Evolutionary conservation across 169 alveolate genomes (phyloP), one percentile per base, ranked within the genome.

Genomic region (Neospora caninum): DNA sequence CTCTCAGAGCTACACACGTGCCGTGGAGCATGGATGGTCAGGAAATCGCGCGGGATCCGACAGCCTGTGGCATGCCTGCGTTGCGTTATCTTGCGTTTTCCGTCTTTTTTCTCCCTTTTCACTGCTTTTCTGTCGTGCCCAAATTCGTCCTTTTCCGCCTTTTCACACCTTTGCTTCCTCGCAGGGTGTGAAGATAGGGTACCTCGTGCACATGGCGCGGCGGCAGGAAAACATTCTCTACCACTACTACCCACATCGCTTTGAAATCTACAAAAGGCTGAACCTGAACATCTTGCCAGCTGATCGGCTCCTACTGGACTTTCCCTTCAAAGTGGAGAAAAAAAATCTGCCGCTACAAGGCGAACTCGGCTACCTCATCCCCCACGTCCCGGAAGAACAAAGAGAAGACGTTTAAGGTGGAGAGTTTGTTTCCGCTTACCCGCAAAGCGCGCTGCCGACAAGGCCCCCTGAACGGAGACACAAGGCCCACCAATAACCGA

Each of bases 181-280:
- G 80, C 78, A 95, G 96, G 96, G 97, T 4, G 45, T 96, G 83
- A 88, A 93, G 88, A 54, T 96, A 4, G 97, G 97, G 13, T 80
- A 96, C 49, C 29, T 96, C 29, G 82, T 96, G 36, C 92, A 95
- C 93, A 92, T 45, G 58, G 96, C 97, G 18, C 41, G 92, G 43
- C 95, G 93, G 67, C 97, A 96, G 58, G 92, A 94, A 41, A 97
- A 88, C 84, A 95, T 96, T 29, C 39, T 96, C 58, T 34, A 73
- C 9, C 80, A 91, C 82, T 83, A 82, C 49, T 94, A 95, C 80
- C 96, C 96, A 20, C 43, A 94, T 25, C 96, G 97, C 53, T 95
- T 45, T 53, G 93, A 94, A 88, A 91, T 96, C 43, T 88, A 58
- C 58, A 88, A 67, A 31, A 39, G 69, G 38, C 58, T 88, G 38